Base-by-base conservation (phyloP, 2,329 filamentous ascomycete genomes). In the Trichoderma koningiopsis region DNA sequence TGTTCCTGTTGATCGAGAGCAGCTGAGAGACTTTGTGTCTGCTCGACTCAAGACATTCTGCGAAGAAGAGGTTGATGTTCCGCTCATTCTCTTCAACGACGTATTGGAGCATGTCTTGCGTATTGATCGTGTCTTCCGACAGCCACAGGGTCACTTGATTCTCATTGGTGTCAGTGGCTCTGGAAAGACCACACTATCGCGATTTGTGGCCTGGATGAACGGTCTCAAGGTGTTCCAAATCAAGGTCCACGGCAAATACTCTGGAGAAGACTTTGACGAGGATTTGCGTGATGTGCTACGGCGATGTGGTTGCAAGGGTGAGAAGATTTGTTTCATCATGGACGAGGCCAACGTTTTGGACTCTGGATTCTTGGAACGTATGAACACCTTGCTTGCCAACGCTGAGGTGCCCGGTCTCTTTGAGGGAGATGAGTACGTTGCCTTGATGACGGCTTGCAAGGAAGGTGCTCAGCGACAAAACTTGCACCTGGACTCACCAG, bases 271-370 rank as follows among this genome's bases (percentile, higher is more conserved):
- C 82, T 99, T 99, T 77, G 96, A 99, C 77, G 96, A 99, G 70
- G 96, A 99, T 79, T 84, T 99, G 43, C 89, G 96, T 73, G 95
- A 94, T 77, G 96, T 99, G 10, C 88, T 99, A 52, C 91, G 96
- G 57, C 89, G 96, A 69, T 96, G 93, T 75, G 96, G 96, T 72
- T 98, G 95, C 84, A 97, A 97, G 84, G 96, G 96, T 43, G 96
- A 99, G 79, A 98, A 98, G 85, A 97, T 99, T 60, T 99, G 96
- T 83, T 99, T 99, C 85, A 97, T 99, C 83, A 98, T 99, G 94
- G 96, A 99, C 78, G 96, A 99, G 83, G 92, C 95, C 11, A 99
- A 99, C 76, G 96, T 99, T 43, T 87, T 99, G 33, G 96, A 99
- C 80, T 99, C 96, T 55, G 96, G 96, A 66, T 99, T 99, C 89